phyloP scores from a whole-genome alignment of 768 basidiomycete genomes.

The Coprinopsis sp. region DNA sequence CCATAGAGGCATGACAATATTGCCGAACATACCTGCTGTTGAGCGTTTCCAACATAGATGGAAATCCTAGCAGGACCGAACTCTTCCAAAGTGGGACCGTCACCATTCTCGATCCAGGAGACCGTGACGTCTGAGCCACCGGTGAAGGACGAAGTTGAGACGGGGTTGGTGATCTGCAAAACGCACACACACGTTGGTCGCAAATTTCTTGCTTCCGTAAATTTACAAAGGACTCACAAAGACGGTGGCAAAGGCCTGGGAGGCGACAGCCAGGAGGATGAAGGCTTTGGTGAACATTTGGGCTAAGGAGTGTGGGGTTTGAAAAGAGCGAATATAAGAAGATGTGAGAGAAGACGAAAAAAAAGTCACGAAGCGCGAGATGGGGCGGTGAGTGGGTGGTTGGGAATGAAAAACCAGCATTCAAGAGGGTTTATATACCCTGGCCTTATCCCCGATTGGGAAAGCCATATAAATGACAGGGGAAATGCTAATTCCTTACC shows the following conservation, averaged over 20 bases:
- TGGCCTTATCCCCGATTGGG: too few species aligned
- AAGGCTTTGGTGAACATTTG: slow-evolving; percentile 50
- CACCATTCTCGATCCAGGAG: slow-evolving; percentile 55
- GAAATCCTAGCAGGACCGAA: slow-evolving; percentile 51
- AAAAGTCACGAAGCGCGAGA: neutral
- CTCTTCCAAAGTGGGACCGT: slow-evolving; percentile 39
- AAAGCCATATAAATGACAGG: too few species aligned
- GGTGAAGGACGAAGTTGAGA: slow-evolving; percentile 37
- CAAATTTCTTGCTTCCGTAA: neutral
- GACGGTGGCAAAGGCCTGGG: slow-evolving; percentile 51
- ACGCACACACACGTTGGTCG: slow-evolving; percentile 6
- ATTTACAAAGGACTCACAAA: slow-evolving; percentile 40
- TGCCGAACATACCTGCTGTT: slow-evolving; percentile 47
- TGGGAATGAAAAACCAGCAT: too few species aligned
- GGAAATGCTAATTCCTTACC: too few species aligned
- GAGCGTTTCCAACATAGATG: slow-evolving; percentile 60
- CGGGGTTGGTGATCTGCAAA: slow-evolving; percentile 54
- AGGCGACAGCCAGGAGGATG: slow-evolving; percentile 46
- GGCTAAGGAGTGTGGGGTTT: slow-evolving; percentile 29
- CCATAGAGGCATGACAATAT: neutral
- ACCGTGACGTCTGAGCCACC: slow-evolving; percentile 49
- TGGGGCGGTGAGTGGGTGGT: too few species aligned
- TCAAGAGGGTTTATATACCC: too few species aligned
- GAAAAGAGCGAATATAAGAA: slow-evolving; percentile 39
- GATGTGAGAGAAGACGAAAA: slow-evolving; percentile 20